Base-by-base conservation (phyloP, 805 yeast species). In the Zygotorulaspora florentina region DNA sequence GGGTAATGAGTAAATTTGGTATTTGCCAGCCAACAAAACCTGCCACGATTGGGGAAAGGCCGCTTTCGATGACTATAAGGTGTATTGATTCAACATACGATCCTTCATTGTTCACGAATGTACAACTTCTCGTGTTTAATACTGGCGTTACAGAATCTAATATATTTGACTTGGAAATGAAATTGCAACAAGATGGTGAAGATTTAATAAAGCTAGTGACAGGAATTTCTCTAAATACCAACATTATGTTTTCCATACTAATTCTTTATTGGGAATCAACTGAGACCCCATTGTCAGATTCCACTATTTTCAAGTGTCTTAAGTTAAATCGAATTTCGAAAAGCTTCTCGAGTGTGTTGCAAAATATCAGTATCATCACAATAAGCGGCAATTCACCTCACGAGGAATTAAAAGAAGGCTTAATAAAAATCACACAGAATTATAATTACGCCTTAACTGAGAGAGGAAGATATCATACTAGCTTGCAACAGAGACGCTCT, bases 221-320 rank as follows among this genome's bases (percentile, higher is more conserved):
- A 20, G 70, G 68, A 3, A 55, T 67, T 8, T 58, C 69, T 3
- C 43, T 67, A 26, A 62, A 67, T 40, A 60, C 69, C 4, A 66
- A 65, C 39, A 61, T 54, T 30, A 59, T 61, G 39, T 66, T 70
- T 42, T 61, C 62, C 26, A 45, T 70, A 10, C 16, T 70, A 18
- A 50, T 71, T 2, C 47, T 70, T 2, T 69, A 65, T 44, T 71
- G 76, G 76, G 72, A 69, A 33, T 59, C 72, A n/a, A 58, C 66
- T 1, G 66, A 65, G 20, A 60, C 61, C 2, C 55, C 55, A 3
- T 42, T 58, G 5, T 20, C 42, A 9, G 52, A 51, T 11, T 25
- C 38, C 8, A 49, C 53, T 7, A 54, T 59, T 12, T 18, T 41
- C 17, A 52, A 51, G 27, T 51, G 48, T 31, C 46, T 63, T 20